phyloP scores from a whole-genome alignment of 139 green algal genomes.

The Eudorina sp. region DNA sequence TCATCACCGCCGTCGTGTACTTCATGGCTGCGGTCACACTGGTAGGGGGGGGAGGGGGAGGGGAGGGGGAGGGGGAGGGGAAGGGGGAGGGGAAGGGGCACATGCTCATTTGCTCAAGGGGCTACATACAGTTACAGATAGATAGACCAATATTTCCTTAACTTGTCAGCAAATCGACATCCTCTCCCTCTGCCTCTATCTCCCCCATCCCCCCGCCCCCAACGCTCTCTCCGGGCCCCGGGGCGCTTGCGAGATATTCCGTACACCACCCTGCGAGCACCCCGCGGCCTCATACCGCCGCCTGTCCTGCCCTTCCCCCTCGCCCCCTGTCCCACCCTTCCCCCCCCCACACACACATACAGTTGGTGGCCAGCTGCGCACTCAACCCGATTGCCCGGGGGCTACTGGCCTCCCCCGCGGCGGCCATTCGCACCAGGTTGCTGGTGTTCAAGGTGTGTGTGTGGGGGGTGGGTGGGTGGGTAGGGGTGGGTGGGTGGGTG shows the following conservation, averaged over 20 bases:
- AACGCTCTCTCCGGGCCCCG: neutral
- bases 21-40: constrained; percentile 7
- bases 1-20: neutral
- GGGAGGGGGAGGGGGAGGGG: too few species aligned
- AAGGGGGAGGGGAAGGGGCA: too few species aligned
- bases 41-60: neutral
- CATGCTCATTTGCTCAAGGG: too few species aligned
- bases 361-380: constrained; percentile 32
- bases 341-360: too few species aligned
- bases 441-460: neutral
- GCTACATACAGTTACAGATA: too few species aligned
- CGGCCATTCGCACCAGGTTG: neutral
- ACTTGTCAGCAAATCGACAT: too few species aligned
- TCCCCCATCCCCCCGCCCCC: neutral
- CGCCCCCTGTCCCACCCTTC: too few species aligned
- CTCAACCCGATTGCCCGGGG: constrained; percentile 20
- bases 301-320: neutral
- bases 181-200: neutral
- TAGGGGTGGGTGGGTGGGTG: too few species aligned
- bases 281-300: too few species aligned
- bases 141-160: too few species aligned
- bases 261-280: neutral
- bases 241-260: neutral
- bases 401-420: constrained; percentile 13
- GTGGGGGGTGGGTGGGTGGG: neutral